Evolutionary conservation across 345 rosid genomes (phyloP), one percentile per base, ranked within the genome.

Genomic region (Camelina sativa): DNA sequence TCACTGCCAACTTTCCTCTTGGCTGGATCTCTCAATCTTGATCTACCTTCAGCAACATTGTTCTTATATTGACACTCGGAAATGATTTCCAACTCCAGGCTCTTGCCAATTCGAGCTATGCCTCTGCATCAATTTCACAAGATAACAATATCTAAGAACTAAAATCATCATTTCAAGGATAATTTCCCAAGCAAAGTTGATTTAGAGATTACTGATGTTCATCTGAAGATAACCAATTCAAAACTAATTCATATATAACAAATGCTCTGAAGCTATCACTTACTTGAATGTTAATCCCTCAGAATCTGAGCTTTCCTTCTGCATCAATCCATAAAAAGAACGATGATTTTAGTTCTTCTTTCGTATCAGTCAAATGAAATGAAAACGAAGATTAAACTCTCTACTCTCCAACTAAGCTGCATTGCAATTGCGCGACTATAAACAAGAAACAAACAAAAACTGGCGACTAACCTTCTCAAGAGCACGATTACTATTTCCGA

Each of bases 201-300:
- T 13, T 59, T 15, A 40, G 44, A 8, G 7, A 17, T 17, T 22
- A 51, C 69, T 12, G 46, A 32, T 15, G 38, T 44, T 60, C 15
- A 50, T 17, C 20, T 8, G 11, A 68, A 43, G 72, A 53, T 16
- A 41, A 17, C 9, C 8, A 67, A 56, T 17, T 55, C 13, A 41
- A 20, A 20, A 28, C 4, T 28, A 1, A 25, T 43, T 17, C 44
- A 43, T 28, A 28, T 13, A 34, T 22, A 64, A 10, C 30, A 56
- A n/a, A 10, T 59, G 32, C 34, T 23, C 40, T 32, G 15, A 62
- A 69, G 20, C 44, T 37, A 47, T 34, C 13, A 76, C 85, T 84
- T 80, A 86, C 89, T 72, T 75, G 71, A 72, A 37, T 25, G 48
- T 16, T 40, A 72, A 54, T 64, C 64, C 71, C 25, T 32, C 62